A percentile compares a stretch with the other conserved stretches of the same genome.
Conservation (phyloP, 2,329 filamentous ascomycete genomes). For the Rhynchosporium agropyri region DNA sequence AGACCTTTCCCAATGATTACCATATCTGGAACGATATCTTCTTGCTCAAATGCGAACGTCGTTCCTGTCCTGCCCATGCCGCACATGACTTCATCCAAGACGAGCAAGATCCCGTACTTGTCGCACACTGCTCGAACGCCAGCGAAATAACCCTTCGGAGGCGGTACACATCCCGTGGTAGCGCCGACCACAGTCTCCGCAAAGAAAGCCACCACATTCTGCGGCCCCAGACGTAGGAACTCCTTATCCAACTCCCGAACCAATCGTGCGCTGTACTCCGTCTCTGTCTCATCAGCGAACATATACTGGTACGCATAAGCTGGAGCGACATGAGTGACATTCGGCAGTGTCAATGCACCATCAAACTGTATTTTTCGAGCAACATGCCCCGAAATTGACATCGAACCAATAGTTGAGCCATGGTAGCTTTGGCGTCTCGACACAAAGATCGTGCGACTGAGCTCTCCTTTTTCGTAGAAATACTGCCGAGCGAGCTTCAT, state of each 20-base stretch:
- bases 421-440: slow-evolving; percentile 66
- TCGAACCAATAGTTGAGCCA: slow-evolving; percentile 63
- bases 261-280: slow-evolving; percentile 56
- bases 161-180: slow-evolving; percentile 66
- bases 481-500: slow-evolving; percentile 44
- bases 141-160: slow-evolving; percentile 66
- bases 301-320: slow-evolving; percentile 64
- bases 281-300: slow-evolving; percentile 50
- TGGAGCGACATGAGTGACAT: slow-evolving; percentile 57
- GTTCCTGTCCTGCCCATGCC: slow-evolving; percentile 53
- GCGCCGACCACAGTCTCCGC: slow-evolving; percentile 68
- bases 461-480: slow-evolving; percentile 54
- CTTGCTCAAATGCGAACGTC: slow-evolving; percentile 56
- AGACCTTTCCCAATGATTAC: slow-evolving; percentile 66
- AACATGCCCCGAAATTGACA: slow-evolving; percentile 59
- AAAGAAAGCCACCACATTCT: slow-evolving; percentile 65
- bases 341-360: slow-evolving; percentile 51
- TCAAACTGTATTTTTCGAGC: slow-evolving; percentile 58
- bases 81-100: slow-evolving; percentile 72
- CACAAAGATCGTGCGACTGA: slow-evolving; percentile 58
- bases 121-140: slow-evolving; percentile 67
- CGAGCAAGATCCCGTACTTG: slow-evolving; percentile 68
- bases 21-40: slow-evolving; percentile 59
- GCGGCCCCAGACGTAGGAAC: slow-evolving; percentile 58
- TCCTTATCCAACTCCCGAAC: slow-evolving; percentile 61